Base-by-base conservation (phyloP, 768 basidiomycete species). In the Austroboletus festivus region DNA sequence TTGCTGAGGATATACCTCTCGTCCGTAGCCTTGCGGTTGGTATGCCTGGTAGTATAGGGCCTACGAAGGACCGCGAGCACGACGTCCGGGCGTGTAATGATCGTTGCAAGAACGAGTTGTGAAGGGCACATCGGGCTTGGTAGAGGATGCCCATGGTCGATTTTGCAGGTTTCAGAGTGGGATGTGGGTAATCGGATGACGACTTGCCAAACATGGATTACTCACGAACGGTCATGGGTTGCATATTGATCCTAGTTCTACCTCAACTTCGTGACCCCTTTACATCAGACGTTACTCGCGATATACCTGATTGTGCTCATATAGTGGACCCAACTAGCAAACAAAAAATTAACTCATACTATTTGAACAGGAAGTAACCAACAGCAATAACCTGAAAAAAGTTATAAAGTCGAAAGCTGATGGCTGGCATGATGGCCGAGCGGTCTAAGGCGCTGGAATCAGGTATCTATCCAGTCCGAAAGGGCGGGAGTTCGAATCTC, bases 371-470 rank as follows among this genome's bases (percentile, higher is more conserved):
- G n/a, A n/a, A n/a, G n/a, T n/a, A n/a, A n/a, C n/a, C n/a, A n/a
- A n/a, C n/a, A n/a, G n/a, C n/a, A n/a, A n/a, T n/a, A n/a, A n/a
- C n/a, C n/a, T n/a, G n/a, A n/a, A n/a, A n/a, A n/a, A 6, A 12
- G 28, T 28, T 28, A 28, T 28, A 28, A 28, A 28, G 12, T 33
- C 10, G 3, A 7, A 33, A 11, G 15, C 15, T 4, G 7, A 33
- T 15, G 3, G 11, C 28, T 16, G 63, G 65, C 66, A 66, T 61
- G 69, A 75, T 77, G 77, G 76, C 75, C 76, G 77, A 78, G 76
- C 73, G 75, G 76, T 78, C 75, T 70, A 77, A 78, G 77, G 77
- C 74, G 75, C 76, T 72, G 74, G 77, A 78, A 70, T 73, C 71
- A 74, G 73, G 74, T 46, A 15, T 0, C 18, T 19, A 63, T 66